Conservation (phyloP, 257 asterid species). For the Euphrasia confusa region DNA sequence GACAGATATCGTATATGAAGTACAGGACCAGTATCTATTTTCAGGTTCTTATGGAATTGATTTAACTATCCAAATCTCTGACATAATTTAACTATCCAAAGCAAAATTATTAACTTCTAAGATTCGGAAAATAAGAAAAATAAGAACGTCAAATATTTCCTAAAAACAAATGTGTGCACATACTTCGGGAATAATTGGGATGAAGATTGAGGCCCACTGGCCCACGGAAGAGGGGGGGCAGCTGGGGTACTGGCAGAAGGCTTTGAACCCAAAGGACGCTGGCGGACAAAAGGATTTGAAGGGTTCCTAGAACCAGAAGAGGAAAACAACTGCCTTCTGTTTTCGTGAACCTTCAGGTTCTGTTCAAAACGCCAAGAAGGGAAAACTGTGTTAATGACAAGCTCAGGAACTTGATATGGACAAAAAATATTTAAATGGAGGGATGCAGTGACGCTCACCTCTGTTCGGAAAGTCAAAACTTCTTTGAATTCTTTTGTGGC, state of each 20-base stretch:
- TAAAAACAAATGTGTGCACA: conserved; percentile 1
- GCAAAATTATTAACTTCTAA: too few relatives aligned
- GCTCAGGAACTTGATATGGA: neutral
- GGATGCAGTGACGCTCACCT: conserved; percentile 40
- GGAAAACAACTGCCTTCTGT: conserved; percentile 65
- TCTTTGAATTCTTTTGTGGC: conserved; percentile 78
- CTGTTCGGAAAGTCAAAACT: conserved; percentile 69
- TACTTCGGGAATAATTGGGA: conserved; percentile 56
- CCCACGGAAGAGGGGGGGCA: conserved; percentile 73
- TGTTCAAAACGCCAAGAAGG: conserved; percentile 15
- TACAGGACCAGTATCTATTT: neutral
- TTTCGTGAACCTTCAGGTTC: conserved; percentile 80
- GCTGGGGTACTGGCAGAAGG: conserved; percentile 41
- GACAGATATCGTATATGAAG: neutral
- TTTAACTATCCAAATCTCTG: too few relatives aligned
- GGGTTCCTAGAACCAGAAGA: conserved; percentile 56
- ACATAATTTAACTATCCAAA: too few relatives aligned
- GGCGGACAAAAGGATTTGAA: conserved; percentile 69
- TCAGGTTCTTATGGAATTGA: too few relatives aligned
- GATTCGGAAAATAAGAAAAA: neutral
- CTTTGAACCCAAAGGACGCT: conserved; percentile 61
- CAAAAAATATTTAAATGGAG: conserved; percentile 18
- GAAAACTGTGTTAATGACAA: neutral
- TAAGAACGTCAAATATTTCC: conserved; percentile 1
- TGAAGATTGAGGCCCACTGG: conserved; percentile 45